These are phyloP conservation scores for Talaromyces pinophilus DNA, from an alignment of 2,329 filamentous ascomycete species.

Conservation along the genomic window DNA sequence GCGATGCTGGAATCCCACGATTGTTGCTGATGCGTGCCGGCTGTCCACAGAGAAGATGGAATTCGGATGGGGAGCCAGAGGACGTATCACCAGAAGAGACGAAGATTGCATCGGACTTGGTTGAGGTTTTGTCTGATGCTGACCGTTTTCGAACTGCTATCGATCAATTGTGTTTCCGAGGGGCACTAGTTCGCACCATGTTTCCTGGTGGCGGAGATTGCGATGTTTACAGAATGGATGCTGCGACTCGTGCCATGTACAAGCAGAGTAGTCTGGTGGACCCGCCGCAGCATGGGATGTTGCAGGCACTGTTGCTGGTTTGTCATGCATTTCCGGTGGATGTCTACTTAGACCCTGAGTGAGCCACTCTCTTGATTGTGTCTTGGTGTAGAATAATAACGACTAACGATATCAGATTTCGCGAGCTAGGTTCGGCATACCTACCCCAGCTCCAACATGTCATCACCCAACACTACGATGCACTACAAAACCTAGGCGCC, in stretches of 20 bases:
- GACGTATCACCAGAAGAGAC: slow-evolving; percentile 1
- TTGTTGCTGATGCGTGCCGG: slow-evolving; percentile 17
- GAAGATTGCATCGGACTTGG: slow-evolving; percentile 3
- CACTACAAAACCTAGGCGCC: not conserved
- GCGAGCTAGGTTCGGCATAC: slow-evolving; percentile 7
- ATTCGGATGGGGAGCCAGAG: slow-evolving; percentile 5
- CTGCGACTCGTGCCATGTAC: slow-evolving; percentile 3
- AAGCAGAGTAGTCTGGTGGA: slow-evolving; percentile 1
- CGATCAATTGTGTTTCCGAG: not conserved
- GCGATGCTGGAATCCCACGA: slow-evolving; percentile 11
- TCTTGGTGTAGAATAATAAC: not conserved
- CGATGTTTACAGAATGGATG: slow-evolving; percentile 11
- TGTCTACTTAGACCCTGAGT: slow-evolving; percentile 13
- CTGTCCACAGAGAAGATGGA: slow-evolving; percentile 8
- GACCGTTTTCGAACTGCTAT: not conserved
- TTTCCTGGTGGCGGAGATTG: not conserved
- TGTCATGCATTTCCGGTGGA: slow-evolving; percentile 19
- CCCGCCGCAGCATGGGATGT: slow-evolving; percentile 5
- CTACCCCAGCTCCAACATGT: slow-evolving; percentile 12
- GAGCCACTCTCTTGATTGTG: not conserved
- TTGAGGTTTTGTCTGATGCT: not conserved
- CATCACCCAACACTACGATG: slow-evolving; percentile 9
- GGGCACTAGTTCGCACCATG: not conserved
- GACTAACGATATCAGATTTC: slow-evolving; percentile 9
- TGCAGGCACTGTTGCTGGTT: slow-evolving; percentile 19